Conservation (phyloP, 306 rosid species). For the Cucurbita pepo region DNA sequence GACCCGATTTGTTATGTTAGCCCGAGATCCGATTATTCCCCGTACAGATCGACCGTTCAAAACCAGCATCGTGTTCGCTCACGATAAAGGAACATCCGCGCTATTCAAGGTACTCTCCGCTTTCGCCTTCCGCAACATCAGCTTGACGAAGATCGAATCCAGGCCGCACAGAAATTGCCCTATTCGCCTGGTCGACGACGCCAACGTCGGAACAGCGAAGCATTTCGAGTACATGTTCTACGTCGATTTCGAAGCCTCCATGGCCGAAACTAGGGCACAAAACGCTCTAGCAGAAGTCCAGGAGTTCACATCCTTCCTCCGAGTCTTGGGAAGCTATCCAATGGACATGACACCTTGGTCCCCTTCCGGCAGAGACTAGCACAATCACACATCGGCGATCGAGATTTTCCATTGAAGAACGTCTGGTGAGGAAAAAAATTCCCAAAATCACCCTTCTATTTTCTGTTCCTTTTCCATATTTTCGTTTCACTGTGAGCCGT, state of each 20-base stretch:
- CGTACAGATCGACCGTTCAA: slow-evolving; percentile 79
- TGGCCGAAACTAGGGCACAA: slow-evolving; percentile 91
- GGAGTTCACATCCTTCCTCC: slow-evolving; percentile 88
- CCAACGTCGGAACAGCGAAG: slow-evolving; percentile 88
- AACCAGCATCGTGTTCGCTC: slow-evolving; percentile 93
- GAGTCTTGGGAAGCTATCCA: slow-evolving; percentile 87
- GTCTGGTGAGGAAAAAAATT: background rate
- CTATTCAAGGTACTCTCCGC: slow-evolving; percentile 86
- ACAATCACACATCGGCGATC: background rate
- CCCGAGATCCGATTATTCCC: slow-evolving; percentile 85
- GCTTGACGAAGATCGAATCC: slow-evolving; percentile 87
- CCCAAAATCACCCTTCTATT: background rate
- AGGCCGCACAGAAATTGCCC: slow-evolving; percentile 90
- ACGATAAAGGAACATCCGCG: slow-evolving; percentile 80
- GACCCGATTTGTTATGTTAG: slow-evolving; percentile 84
- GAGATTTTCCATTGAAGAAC: background rate
- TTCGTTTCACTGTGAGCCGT: background rate
- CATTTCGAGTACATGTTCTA: slow-evolving; percentile 88
- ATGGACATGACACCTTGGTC: slow-evolving; percentile 96
- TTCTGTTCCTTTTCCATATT: background rate
- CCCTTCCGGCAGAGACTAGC: slow-evolving; percentile 27
- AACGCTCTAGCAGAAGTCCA: slow-evolving; percentile 91
- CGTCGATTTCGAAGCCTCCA: slow-evolving; percentile 85
- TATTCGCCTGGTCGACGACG: slow-evolving; percentile 65
- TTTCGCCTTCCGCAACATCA: slow-evolving; percentile 78